phyloP scores from a whole-genome alignment of 352 stramenopile genomes.

The Pythium graminicola region DNA sequence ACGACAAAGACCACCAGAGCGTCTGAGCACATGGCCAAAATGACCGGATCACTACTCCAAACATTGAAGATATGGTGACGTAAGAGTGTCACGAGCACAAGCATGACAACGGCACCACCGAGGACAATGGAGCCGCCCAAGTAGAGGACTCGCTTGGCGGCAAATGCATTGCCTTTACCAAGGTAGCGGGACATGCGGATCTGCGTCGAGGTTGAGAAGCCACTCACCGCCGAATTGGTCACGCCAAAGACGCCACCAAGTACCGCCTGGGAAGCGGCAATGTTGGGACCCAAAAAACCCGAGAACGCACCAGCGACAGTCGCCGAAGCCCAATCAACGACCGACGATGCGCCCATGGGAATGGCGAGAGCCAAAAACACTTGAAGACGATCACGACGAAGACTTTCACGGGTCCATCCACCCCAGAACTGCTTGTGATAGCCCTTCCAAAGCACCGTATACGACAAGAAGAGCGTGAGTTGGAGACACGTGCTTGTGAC shows the following conservation, averaged over 20 bases:
- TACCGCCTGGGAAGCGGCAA: slow-evolving; percentile 38
- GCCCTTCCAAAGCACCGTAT: slow-evolving; percentile 42
- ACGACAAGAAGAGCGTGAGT: slow-evolving; percentile 35
- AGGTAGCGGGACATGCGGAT: slow-evolving; percentile 51
- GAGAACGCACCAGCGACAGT: slow-evolving; percentile 39
- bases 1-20: slow-evolving; percentile 39
- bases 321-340: slow-evolving; percentile 42
- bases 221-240: slow-evolving; percentile 38
- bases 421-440: slow-evolving; percentile 47
- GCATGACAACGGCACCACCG: slow-evolving; percentile 28
- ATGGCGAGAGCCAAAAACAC: slow-evolving; percentile 45
- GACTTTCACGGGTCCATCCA: slow-evolving; percentile 35
- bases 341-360: slow-evolving; percentile 41
- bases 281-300: slow-evolving; percentile 40
- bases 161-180: slow-evolving; percentile 33
- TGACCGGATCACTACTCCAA: slow-evolving; percentile 40
- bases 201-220: slow-evolving; percentile 42
- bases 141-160: slow-evolving; percentile 39
- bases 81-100: slow-evolving; percentile 29
- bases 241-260: slow-evolving; percentile 41
- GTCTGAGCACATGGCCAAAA: slow-evolving; percentile 38
- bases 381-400: slow-evolving; percentile 34
- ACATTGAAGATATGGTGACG: slow-evolving; percentile 36
- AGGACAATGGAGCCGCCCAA: slow-evolving; percentile 34
- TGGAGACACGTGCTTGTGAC: slow-evolving; percentile 41